phyloP scores from a whole-genome alignment of 2,329 filamentous ascomycete species.

The Talaromyces amestolkiae region DNA sequence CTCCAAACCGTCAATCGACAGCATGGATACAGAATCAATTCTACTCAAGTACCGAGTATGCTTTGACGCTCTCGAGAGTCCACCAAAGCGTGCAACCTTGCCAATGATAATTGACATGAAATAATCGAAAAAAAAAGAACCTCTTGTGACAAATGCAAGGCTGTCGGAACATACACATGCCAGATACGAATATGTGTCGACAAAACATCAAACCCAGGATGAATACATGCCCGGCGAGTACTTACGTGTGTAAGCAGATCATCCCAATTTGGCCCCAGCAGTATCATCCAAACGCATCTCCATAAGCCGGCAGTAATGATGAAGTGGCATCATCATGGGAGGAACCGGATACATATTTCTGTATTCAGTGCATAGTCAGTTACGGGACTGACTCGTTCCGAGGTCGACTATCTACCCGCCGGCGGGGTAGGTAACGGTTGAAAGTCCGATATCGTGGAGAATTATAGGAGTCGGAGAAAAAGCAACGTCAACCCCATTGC shows the following conservation, averaged over 20 bases:
- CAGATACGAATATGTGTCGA: neutral
- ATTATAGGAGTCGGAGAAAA: neutral
- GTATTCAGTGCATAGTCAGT: neutral
- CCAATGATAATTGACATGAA: no score
- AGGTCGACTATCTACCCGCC: neutral
- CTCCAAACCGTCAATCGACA: neutral
- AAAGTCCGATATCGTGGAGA: neutral
- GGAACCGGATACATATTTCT: neutral
- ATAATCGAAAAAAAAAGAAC: no score
- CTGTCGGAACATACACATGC: neutral
- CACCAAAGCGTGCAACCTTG: neutral
- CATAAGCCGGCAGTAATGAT: neutral
- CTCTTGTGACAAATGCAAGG: neutral
- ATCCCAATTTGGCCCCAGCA: neutral
- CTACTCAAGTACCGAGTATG: neutral
- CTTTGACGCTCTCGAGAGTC: neutral
- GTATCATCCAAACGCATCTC: neutral
- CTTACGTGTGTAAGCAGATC: neutral
- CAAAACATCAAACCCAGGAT: neutral
- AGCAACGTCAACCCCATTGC: neutral
- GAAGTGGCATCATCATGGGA: neutral
- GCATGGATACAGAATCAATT: neutral
- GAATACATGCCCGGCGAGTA: neutral
- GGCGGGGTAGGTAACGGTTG: neutral
- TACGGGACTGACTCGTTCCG: neutral